phyloP scores from a whole-genome alignment of 495 filamentous ascomycete species.

The Aspergillus sclerotiicarbonarius region DNA sequence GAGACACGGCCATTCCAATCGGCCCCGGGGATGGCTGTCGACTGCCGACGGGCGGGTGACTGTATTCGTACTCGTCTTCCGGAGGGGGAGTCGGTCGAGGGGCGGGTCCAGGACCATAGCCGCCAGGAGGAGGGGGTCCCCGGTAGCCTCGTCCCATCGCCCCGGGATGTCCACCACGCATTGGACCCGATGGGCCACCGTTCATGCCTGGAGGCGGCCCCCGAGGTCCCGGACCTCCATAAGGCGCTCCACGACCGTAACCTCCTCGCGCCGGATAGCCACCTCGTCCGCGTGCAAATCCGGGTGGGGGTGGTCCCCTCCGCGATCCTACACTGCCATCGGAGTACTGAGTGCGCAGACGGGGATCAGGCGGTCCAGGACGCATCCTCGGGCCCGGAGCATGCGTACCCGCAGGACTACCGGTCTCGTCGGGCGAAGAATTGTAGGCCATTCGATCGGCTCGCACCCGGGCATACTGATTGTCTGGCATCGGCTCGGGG shows the following conservation, averaged over 20 bases:
- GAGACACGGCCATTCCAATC: slow-evolving; percentile 49
- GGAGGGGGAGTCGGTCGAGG: slow-evolving; percentile 24
- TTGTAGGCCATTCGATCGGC: slow-evolving; percentile 33
- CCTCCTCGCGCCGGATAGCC: slow-evolving; percentile 56
- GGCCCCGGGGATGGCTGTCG: slow-evolving; percentile 59
- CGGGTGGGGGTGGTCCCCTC: slow-evolving; percentile 49
- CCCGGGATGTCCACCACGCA: slow-evolving; percentile 31
- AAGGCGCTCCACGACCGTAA: slow-evolving; percentile 56
- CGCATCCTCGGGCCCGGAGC: slow-evolving; percentile 40
- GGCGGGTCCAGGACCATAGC: slow-evolving; percentile 39
- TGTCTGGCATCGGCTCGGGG: slow-evolving; percentile 29
- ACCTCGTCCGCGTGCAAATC: slow-evolving; percentile 54
- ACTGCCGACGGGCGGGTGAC: slow-evolving; percentile 25
- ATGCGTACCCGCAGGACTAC: slow-evolving; percentile 52
- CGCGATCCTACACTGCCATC: slow-evolving; percentile 56
- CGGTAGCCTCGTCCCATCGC: slow-evolving; percentile 46
- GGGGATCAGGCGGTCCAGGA: slow-evolving; percentile 44
- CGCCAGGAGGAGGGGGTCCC: slow-evolving; percentile 53
- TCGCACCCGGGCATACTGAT: slow-evolving; percentile 18
- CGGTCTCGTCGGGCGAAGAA: slow-evolving; percentile 63
- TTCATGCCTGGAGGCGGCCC: slow-evolving; percentile 31
- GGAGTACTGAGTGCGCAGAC: slow-evolving; percentile 59
- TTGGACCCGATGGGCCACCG: slow-evolving; percentile 38
- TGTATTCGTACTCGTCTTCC: slow-evolving; percentile 33
- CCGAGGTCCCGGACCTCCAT: slow-evolving; percentile 40